A percentile compares a stretch with the other conserved stretches of the same genome.
Conservation (phyloP, 139 green algal genomes). For the Pycnococcus provasolii region DNA sequence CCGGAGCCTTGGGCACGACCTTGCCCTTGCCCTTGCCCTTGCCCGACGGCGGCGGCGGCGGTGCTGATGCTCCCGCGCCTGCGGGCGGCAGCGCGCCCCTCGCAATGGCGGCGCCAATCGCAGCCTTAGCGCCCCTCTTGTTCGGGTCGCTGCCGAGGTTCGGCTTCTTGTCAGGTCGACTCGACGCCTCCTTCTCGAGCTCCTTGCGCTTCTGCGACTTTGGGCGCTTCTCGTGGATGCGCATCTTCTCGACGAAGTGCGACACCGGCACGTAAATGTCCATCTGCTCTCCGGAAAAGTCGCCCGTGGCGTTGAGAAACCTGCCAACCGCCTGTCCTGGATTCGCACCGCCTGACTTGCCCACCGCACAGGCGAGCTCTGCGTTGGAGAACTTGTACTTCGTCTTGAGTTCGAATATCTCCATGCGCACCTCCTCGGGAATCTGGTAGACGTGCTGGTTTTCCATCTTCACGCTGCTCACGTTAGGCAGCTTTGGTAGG, state of each 20-base stretch:
- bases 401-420: not conserved
- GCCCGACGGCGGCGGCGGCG: no score
- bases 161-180: no score
- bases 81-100: no score
- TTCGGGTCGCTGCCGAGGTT: no score
- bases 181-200: not conserved
- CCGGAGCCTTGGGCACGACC: no score
- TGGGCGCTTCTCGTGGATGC: not conserved
- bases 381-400: not conserved
- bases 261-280: not conserved
- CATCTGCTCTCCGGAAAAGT: not conserved
- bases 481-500: no score
- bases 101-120: no score
- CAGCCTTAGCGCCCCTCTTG: no score
- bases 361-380: not conserved
- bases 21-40: no score
- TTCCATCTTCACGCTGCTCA: not conserved
- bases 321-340: not conserved
- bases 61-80: no score
- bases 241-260: not conserved
- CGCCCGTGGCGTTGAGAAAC: not conserved
- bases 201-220: not conserved
- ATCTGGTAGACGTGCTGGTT: not conserved
- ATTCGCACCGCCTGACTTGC: not conserved
- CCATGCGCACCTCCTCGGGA: conserved; percentile 1